phyloP scores from a whole-genome alignment of 2,329 filamentous ascomycete species.

The Calycina herbarum region DNA sequence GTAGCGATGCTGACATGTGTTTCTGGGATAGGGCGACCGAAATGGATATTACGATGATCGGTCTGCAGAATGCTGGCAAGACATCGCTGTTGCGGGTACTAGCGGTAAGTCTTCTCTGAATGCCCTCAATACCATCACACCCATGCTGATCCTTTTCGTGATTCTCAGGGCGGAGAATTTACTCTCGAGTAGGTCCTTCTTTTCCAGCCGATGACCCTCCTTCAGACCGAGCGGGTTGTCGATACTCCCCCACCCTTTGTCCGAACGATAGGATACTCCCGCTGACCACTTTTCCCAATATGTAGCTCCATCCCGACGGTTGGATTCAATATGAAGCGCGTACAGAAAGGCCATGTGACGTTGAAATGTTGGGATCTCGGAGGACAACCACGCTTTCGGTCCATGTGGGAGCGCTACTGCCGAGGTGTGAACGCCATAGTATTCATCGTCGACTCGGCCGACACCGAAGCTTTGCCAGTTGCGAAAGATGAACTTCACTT shows the following conservation, averaged over 20 bases:
- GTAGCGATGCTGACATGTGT: slow-evolving; percentile 19
- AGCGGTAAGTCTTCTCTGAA: slow-evolving; percentile 68
- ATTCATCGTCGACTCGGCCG: slow-evolving; percentile 96
- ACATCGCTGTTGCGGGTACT: slow-evolving; percentile 91
- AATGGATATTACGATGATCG: slow-evolving; percentile 99
- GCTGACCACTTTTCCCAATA: slow-evolving; percentile 41
- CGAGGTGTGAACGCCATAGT: slow-evolving; percentile 96
- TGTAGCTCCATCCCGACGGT: slow-evolving; percentile 94
- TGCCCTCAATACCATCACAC: slow-evolving; percentile 25
- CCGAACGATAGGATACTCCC: slow-evolving; percentile 20
- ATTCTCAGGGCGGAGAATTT: slow-evolving; percentile 86
- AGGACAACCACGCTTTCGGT: slow-evolving; percentile 92
- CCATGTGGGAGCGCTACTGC: slow-evolving; percentile 99
- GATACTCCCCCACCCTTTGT: slow-evolving; percentile 12
- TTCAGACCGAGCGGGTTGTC: slow-evolving; percentile 17
- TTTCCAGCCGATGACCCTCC: slow-evolving; percentile 9
- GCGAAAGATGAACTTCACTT: slow-evolving; percentile 92
- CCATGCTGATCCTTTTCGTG: slow-evolving; percentile 39
- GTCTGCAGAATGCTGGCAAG: slow-evolving; percentile 96
- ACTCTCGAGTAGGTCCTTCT: slow-evolving; percentile 85
- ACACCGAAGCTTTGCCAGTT: slow-evolving; percentile 74
- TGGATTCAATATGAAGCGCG: slow-evolving; percentile 98
- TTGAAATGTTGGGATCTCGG: slow-evolving; percentile 99
- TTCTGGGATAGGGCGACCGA: slow-evolving; percentile 76
- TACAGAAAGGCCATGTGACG: slow-evolving; percentile 97